Conservation (phyloP, 768 basidiomycete species). For the Rubroboletus satanas region DNA sequence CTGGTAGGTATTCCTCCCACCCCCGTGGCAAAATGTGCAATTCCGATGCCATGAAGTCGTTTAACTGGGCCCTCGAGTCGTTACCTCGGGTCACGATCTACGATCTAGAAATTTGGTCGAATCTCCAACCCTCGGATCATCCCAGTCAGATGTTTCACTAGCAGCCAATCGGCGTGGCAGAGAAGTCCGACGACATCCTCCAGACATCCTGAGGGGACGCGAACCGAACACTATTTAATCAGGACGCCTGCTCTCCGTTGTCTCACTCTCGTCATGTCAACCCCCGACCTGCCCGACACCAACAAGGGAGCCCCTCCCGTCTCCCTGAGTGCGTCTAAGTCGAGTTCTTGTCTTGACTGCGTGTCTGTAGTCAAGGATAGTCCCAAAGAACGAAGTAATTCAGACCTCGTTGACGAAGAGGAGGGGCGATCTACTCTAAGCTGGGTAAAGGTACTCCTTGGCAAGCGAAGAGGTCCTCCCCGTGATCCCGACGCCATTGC, state of each 20-base stretch:
- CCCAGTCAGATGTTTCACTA: too few relatives aligned
- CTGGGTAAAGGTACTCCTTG: not conserved
- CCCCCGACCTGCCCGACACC: not conserved
- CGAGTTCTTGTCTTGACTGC: not conserved
- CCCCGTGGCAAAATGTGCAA: too few relatives aligned
- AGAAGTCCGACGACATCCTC: not conserved
- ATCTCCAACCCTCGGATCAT: too few relatives aligned
- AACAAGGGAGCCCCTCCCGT: not conserved
- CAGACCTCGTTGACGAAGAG: constrained; percentile 9
- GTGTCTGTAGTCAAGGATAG: not conserved
- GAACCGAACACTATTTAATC: not conserved
- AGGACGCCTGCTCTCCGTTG: not conserved
- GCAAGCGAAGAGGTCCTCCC: not conserved
- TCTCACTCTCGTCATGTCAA: not conserved
- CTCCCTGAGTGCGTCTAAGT: not conserved
- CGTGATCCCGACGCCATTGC: constrained; percentile 37
- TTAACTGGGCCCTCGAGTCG: too few relatives aligned
- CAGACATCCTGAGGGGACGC: not conserved
- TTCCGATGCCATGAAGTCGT: too few relatives aligned
- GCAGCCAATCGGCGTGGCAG: too few relatives aligned
- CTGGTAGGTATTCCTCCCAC: too few relatives aligned
- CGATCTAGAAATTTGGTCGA: too few relatives aligned
- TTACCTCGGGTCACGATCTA: constrained; percentile 12
- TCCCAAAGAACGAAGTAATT: not conserved
- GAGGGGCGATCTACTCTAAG: not conserved